Percentiles rank a stretch among this genome's conserved stretches.
These are phyloP conservation scores for Tylopilus felleus DNA, from an alignment of 768 basidiomycete species.

Conservation along the genomic window DNA sequence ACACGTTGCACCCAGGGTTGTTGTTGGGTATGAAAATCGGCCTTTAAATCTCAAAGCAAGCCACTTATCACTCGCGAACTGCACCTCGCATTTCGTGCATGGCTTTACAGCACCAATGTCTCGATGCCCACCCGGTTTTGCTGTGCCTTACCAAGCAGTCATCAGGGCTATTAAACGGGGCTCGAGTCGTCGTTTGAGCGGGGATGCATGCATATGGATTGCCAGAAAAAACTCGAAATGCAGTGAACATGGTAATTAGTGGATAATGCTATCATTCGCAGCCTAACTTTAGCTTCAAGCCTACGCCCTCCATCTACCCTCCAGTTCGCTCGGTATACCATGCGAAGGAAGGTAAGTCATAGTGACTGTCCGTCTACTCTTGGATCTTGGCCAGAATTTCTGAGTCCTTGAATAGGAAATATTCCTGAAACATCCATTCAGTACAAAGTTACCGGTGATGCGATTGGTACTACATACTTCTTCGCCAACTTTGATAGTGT, in stretches of 20 bases:
- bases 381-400: slow-evolving; percentile 97
- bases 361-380: slow-evolving; percentile 53
- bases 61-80: neutral
- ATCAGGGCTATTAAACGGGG: neutral
- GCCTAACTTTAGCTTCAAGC: slow-evolving; percentile 6
- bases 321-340: neutral
- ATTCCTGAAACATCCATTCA: slow-evolving; percentile 60
- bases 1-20: slow-evolving; percentile 11
- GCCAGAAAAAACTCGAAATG: slow-evolving; percentile 9
- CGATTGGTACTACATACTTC: slow-evolving; percentile 57
- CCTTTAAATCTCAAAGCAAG: neutral
- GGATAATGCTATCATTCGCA: slow-evolving; percentile 10
- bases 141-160: neutral
- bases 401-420: slow-evolving; percentile 88
- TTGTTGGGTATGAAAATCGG: neutral
- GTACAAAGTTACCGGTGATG: neutral
- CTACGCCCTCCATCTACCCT: neutral
- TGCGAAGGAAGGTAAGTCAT: neutral
- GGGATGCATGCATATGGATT: slow-evolving; percentile 20
- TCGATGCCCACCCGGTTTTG: neutral
- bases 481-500: slow-evolving; percentile 92
- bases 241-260: slow-evolving; percentile 23
- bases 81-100: slow-evolving; percentile 13
- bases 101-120: neutral
- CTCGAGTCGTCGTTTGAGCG: slow-evolving; percentile 17